Percentiles rank a stretch among this genome's conserved stretches.
Conservation (phyloP, 345 rosid species). For the Cardamine occulta region DNA sequence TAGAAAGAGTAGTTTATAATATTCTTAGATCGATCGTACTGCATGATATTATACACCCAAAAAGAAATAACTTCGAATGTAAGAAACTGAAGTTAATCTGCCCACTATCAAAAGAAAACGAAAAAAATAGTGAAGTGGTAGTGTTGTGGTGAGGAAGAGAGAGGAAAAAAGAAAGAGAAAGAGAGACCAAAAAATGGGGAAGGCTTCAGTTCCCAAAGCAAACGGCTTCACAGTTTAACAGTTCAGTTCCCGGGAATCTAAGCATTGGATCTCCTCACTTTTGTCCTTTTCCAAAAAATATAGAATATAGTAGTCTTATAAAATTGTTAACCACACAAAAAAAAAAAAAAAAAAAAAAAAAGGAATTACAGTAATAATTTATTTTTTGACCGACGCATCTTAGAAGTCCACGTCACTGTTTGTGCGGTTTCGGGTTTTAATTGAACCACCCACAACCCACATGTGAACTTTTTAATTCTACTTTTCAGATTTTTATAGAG, state of each 20-base stretch:
- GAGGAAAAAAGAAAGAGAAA: not conserved
- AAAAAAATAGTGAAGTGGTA: not conserved
- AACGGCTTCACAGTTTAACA: conserved; percentile 21
- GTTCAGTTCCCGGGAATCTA: conserved; percentile 32
- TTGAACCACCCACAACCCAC: conserved; percentile 28
- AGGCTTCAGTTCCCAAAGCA: conserved; percentile 46
- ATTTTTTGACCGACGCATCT: conserved; percentile 16
- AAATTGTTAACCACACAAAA: conserved; percentile 6
- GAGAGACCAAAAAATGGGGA: conserved; percentile 30
- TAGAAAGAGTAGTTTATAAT: not conserved
- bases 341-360: not conserved
- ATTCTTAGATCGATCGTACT: not conserved
- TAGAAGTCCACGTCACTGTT: conserved; percentile 31
- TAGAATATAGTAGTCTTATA: not conserved
- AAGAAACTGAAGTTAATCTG: conserved; percentile 6
- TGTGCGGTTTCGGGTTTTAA: conserved; percentile 30
- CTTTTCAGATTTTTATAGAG: conserved; percentile 6
- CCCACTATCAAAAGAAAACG: not conserved
- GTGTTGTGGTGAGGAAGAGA: not conserved
- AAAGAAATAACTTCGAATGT: conserved; percentile 13
- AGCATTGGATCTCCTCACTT: conserved; percentile 31
- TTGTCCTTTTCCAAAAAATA: not conserved
- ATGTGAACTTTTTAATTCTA: not conserved
- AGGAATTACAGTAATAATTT: not conserved
- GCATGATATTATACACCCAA: not conserved